A percentile compares a stretch with the other conserved stretches of the same genome.
These are phyloP conservation scores for Naganishia onofrii DNA, from an alignment of 768 basidiomycete species.

Conservation along the genomic window DNA sequence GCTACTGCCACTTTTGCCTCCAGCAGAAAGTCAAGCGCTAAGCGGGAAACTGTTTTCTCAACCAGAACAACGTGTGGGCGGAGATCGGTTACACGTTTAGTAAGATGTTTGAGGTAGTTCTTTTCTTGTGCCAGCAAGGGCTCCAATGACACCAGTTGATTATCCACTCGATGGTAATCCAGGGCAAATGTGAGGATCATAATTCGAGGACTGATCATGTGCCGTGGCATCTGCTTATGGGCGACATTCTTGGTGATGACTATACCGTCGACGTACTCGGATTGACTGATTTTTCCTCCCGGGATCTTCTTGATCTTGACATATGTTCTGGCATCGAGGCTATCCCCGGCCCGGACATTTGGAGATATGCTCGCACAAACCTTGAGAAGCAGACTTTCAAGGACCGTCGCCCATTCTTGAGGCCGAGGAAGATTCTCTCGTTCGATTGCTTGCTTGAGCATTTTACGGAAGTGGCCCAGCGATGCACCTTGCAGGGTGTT, in stretches of 20 bases:
- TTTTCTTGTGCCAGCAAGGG: constrained; percentile 88
- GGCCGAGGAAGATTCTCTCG: constrained; percentile 77
- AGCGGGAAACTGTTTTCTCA: constrained; percentile 82
- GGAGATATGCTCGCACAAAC: constrained; percentile 70
- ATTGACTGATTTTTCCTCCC: constrained; percentile 84
- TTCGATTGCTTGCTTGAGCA: constrained; percentile 85
- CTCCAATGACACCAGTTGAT: constrained; percentile 85
- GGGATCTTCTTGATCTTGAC: constrained; percentile 99
- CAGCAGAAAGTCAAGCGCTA: constrained; percentile 82
- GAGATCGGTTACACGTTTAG: constrained; percentile 80
- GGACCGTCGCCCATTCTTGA: constrained; percentile 80
- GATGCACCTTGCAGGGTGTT: constrained; percentile 78
- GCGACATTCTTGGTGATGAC: constrained; percentile 98
- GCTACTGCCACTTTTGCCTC: constrained; percentile 86
- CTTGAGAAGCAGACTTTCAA: constrained; percentile 75
- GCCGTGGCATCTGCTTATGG: constrained; percentile 87
- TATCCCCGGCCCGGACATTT: constrained; percentile 66
- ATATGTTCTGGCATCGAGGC: constrained; percentile 90
- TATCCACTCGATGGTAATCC: constrained; percentile 73
- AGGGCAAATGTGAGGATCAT: constrained; percentile 92
- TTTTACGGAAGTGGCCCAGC: constrained; percentile 81
- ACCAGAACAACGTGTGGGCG: constrained; percentile 90
- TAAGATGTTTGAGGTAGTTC: constrained; percentile 83
- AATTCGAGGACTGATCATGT: constrained; percentile 78
- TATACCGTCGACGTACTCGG: constrained; percentile 93